A percentile compares a stretch with the other conserved stretches of the same genome.
Conservation (phyloP, 345 rosid genomes). For the Eucalyptus curtisii region DNA sequence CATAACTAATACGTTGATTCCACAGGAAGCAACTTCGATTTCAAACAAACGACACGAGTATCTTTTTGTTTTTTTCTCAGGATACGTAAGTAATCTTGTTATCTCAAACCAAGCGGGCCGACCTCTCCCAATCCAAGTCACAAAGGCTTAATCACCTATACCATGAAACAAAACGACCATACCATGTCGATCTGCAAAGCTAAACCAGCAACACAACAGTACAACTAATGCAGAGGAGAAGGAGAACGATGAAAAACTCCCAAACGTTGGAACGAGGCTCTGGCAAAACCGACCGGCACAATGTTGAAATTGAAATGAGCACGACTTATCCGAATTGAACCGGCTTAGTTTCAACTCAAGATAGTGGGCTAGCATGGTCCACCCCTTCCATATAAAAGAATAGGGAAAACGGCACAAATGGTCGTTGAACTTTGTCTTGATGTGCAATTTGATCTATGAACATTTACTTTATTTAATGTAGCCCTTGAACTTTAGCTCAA, state of each 20-base stretch:
- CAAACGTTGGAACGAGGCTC: background rate
- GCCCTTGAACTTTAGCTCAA: fast-evolving
- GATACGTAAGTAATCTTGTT: background rate
- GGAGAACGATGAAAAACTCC: background rate
- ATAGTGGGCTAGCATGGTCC: background rate
- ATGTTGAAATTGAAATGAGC: background rate
- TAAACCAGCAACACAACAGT: background rate
- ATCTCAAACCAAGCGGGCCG: background rate
- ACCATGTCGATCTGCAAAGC: background rate
- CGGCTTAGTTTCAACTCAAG: fast-evolving
- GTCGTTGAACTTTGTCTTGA: fast-evolving
- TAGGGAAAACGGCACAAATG: too few relatives aligned
- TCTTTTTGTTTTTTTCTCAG: background rate
- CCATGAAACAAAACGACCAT: background rate
- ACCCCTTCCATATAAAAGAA: too few relatives aligned
- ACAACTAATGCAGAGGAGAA: background rate
- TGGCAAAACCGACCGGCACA: background rate
- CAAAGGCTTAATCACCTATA: background rate
- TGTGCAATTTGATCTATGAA: fast-evolving
- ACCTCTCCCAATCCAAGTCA: background rate
- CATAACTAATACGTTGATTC: background rate
- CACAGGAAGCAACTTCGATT: background rate
- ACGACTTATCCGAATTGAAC: fast-evolving
- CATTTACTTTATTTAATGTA: fast-evolving
- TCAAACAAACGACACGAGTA: background rate